Conservation (phyloP, 2,329 filamentous ascomycete species). For the Emmonsiellopsis sp. region DNA sequence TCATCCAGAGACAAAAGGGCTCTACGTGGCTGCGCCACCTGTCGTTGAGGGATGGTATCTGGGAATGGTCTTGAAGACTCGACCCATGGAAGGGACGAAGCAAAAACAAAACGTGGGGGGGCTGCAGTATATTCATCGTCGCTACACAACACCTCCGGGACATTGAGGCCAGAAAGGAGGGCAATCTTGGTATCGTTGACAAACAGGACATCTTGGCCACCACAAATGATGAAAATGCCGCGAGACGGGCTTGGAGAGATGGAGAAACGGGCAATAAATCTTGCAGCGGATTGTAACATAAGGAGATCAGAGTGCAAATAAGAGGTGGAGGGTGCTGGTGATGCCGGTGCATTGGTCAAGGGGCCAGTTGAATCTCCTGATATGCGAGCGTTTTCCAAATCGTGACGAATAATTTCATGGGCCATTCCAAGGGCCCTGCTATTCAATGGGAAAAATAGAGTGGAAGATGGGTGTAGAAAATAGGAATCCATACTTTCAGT, state of each 20-base stretch:
- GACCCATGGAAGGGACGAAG: neutral
- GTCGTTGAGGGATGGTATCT: neutral
- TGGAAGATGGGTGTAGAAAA: constrained; percentile 6
- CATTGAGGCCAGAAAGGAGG: neutral
- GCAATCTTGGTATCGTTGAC: neutral
- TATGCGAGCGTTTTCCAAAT: neutral
- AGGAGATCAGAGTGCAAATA: neutral
- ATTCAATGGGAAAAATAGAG: constrained; percentile 3
- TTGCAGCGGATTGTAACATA: neutral
- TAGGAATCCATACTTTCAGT: constrained; percentile 12
- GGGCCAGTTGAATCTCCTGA: neutral
- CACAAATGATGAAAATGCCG: neutral
- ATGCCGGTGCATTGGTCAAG: neutral
- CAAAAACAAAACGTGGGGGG: neutral
- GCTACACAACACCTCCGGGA: neutral
- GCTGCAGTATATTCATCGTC: neutral
- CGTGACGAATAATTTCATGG: neutral
- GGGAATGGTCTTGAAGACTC: neutral
- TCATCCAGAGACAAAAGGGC: constrained; percentile 5
- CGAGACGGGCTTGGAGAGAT: neutral
- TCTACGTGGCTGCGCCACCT: neutral
- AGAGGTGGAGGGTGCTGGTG: neutral
- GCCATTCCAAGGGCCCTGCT: neutral
- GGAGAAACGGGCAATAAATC: neutral
- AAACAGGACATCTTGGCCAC: neutral